A percentile compares a stretch with the other conserved stretches of the same genome.
These are phyloP conservation scores for Suillus luteus DNA, from an alignment of 768 basidiomycete genomes.

Conservation along the genomic window DNA sequence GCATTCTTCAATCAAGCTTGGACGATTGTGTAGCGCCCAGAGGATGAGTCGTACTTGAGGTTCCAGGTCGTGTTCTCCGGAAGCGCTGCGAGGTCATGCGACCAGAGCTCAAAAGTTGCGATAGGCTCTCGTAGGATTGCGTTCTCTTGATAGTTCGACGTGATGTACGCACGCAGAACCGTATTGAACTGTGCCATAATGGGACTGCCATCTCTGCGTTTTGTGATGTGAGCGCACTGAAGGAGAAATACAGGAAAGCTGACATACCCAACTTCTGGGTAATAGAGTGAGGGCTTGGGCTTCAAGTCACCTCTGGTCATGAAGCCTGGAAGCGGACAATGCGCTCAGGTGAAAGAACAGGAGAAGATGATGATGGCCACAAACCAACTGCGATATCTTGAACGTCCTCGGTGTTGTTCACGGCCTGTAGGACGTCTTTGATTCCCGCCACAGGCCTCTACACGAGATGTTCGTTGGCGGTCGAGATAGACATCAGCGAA, in stretches of 20 bases:
- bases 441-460: not conserved
- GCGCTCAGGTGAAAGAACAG: not conserved
- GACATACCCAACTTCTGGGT: constrained; percentile 1
- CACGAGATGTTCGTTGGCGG: not conserved
- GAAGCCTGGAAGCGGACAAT: not conserved
- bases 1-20: not conserved
- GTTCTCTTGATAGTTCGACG: constrained; percentile 8
- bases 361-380: not conserved
- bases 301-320: not conserved
- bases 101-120: constrained; percentile 5
- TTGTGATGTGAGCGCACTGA: not conserved
- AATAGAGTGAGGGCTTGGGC: not conserved
- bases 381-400: not conserved
- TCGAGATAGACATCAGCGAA: not conserved
- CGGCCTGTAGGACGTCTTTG: not conserved
- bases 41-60: not conserved
- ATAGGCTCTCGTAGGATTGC: constrained; percentile 1
- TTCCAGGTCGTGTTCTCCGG: constrained; percentile 2
- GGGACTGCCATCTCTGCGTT: not conserved
- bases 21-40: not conserved
- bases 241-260: not conserved
- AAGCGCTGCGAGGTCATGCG: not conserved
- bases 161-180: constrained; percentile 5
- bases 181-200: not conserved
- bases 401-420: not conserved